Conservation (phyloP, 108 stramenopile species). For the Fragilariopsis cylindrus region DNA sequence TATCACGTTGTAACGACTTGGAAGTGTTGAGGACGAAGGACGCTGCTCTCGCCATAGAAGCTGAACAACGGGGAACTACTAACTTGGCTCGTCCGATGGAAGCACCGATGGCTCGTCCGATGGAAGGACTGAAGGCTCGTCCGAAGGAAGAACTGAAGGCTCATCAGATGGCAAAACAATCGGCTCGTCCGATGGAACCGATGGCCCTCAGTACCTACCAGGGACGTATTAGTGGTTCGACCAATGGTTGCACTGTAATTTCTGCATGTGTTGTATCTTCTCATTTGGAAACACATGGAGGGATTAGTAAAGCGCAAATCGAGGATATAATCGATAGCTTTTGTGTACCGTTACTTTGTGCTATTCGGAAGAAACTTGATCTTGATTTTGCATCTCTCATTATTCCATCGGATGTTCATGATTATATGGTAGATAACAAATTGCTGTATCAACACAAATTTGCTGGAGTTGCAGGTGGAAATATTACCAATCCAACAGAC, state of each 20-base stretch:
- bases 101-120: no score
- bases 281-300: constrained; percentile 44
- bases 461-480: constrained; percentile 52
- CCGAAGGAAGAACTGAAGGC: no score
- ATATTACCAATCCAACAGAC: constrained; percentile 62
- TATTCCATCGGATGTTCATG: constrained; percentile 85
- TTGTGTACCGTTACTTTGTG: constrained; percentile 51
- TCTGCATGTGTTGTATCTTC: constrained; percentile 68
- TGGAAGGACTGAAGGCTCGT: no score
- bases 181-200: no score
- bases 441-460: constrained; percentile 38
- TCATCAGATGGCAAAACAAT: no score
- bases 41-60: no score
- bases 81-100: no score
- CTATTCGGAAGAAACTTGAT: constrained; percentile 67
- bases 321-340: constrained; percentile 63
- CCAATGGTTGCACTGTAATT: constrained; percentile 87
- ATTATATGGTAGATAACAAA: constrained; percentile 77
- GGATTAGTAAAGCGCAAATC: background rate
- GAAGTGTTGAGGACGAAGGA: no score
- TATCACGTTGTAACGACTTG: no score
- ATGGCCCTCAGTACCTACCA: constrained; percentile 52
- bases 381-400: constrained; percentile 65
- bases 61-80: no score
- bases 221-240: constrained; percentile 60